Base-by-base conservation (phyloP, 768 basidiomycete genomes). In the Boletus subparvulus region DNA sequence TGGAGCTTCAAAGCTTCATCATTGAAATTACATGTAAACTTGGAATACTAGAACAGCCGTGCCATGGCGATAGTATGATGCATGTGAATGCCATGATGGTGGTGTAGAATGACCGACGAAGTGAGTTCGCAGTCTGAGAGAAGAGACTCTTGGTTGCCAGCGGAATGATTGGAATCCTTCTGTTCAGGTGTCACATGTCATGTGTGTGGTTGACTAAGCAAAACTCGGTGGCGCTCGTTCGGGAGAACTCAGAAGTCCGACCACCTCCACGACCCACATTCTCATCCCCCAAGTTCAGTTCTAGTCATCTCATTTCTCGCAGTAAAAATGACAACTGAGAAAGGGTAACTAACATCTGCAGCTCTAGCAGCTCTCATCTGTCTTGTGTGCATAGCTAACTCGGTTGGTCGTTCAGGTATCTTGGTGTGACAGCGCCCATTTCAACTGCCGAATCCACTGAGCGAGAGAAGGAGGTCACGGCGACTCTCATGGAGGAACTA, bases 401-500 rank as follows among this genome's bases (percentile, higher is more conserved):
- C 33, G 3, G 26, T 32, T 7, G 19, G 37, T 53, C 50, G 61
- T 39, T 26, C 70, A 92, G 90, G 65, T 88, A 81, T 73, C 78
- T 88, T 48, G 91, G 91, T 57, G 91, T 94, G 28, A 94, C 91
- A 14, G 87, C 87, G 39, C 94, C 93, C 51, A 94, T 96, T 65
- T 87, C 91, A 45, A 83, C 81, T 24, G 74, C 71, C 33, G 87
- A 89, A 62, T 94, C 92, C 19, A 90, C 73, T 48, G 80, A 84
- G 57, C 80, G 86, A 64, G 92, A 94, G 75, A 88, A 86, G 71
- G 88, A 90, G 71, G 89, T 94, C 21, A 93, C 91, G 0, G 67
- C 78, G 17, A 88, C 90, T 7, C 77, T 99, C 50, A 92, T 98
- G 89, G 87, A 92, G 55, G 96, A 99, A 72, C 81, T 99, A 33